Percentiles rank a stretch among this genome's conserved stretches.
Conservation (phyloP, 2,329 filamentous ascomycete species). For the Fusarium ramigenum region DNA sequence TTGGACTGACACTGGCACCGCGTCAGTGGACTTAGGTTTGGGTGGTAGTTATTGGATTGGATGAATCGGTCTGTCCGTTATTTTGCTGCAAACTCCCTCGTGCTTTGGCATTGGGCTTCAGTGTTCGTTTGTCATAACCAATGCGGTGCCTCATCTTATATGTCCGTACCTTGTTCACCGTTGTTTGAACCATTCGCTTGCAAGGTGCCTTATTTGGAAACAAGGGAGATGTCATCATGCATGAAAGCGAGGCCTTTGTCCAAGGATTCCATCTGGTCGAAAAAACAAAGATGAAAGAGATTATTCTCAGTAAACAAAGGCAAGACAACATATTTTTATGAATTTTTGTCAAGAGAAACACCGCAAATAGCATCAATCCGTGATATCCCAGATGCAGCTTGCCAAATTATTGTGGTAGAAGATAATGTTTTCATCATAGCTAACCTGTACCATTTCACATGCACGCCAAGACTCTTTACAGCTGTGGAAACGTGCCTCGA, state of each 20-base stretch:
- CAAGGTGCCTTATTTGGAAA: neutral
- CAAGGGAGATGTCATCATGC: constrained; percentile 25
- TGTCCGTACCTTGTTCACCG: neutral
- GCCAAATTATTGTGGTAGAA: neutral
- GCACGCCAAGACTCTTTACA: neutral
- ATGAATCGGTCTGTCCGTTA: neutral
- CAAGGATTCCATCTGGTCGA: neutral
- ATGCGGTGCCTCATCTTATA: neutral
- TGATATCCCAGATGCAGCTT: neutral
- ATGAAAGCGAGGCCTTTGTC: constrained; percentile 25
- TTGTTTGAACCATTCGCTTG: neutral
- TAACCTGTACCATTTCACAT: constrained; percentile 1
- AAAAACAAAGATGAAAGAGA: neutral
- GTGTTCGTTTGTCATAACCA: neutral
- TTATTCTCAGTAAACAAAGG: neutral
- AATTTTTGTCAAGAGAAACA: neutral
- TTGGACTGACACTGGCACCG: neutral
- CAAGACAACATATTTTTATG: neutral
- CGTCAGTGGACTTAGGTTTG: neutral
- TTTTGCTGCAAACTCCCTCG: constrained; percentile 6
- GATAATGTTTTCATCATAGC: neutral
- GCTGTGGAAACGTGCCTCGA: neutral
- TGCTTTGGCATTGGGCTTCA: neutral
- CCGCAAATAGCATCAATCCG: neutral
- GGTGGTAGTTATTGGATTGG: neutral